phyloP scores from a whole-genome alignment of 2,329 filamentous ascomycete genomes.

The Graphiopsis chlorocephala region DNA sequence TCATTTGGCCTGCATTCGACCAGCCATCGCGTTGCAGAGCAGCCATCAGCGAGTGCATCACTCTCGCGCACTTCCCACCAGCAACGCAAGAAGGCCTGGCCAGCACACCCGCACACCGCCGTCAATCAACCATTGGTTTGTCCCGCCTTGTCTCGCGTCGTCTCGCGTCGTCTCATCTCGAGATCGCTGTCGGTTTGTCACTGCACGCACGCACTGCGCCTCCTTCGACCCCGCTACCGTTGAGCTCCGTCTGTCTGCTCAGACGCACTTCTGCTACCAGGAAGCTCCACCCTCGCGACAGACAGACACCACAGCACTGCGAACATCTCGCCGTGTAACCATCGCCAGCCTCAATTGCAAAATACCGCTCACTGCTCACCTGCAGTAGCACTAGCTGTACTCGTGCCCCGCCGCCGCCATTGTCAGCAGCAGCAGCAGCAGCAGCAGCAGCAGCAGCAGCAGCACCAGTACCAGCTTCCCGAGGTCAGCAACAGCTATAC shows the following conservation, averaged over 20 bases:
- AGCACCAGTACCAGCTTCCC: too few species aligned
- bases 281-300: not conserved
- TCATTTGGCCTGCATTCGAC: constrained; percentile 2
- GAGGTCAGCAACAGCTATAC: not conserved
- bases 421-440: not conserved
- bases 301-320: not conserved
- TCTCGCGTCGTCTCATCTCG: not conserved
- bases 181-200: not conserved
- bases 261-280: not conserved
- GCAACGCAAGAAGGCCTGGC: constrained; percentile 1
- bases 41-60: not conserved
- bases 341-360: not conserved
- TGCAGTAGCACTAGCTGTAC: not conserved
- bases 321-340: not conserved
- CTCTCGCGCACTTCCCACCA: not conserved
- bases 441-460: not conserved
- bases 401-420: not conserved
- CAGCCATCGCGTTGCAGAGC: constrained; percentile 9
- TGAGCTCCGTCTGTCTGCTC: not conserved
- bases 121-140: not conserved
- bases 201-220: constrained; percentile 11
- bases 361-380: not conserved
- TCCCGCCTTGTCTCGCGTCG: too few species aligned
- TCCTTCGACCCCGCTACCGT: constrained; percentile 1
- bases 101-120: constrained; percentile 1